Evolutionary conservation across 2,329 filamentous ascomycete species (phyloP), one percentile per base, ranked within the genome.

Genomic region (Apiospora saccharicola): DNA sequence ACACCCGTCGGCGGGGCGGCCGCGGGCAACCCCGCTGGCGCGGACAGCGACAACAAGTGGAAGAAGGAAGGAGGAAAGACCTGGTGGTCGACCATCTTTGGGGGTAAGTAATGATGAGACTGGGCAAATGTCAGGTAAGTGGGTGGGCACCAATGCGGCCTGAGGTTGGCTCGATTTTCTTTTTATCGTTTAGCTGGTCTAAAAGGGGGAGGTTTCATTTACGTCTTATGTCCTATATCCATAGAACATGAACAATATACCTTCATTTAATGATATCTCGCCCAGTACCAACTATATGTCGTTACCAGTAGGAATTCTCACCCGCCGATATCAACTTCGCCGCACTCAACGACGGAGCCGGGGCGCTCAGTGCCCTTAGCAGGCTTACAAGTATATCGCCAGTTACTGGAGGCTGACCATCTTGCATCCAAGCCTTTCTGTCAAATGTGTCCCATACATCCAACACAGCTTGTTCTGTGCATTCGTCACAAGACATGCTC

Each of bases 51-150:
- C 3, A 61, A 37, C 30, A 12, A 61, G 53, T 61, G 53, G 53
- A 61, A 61, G 53, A 61, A 37, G 53, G 53, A 61, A n/a, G 53
- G 53, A 10, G 53, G 53, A 12, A 61, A 61, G 53, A 37, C 53
- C 16, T 61, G 53, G 53, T 61, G 53, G 53, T 61, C 53, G 26
- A 22, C 34, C 26, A 34, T 61, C 26, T 61, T 61, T 22, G 6
- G 14, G 26, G 53, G 53, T 61, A 61, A 34, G 53, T 61, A 61
- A 34, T 19, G 4, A 14, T n/a, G 49, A 1, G 30, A 19, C 13
- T 5, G 12, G 30, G 53, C 8, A 37, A 5, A 13, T 10, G 10
- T 41, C 37, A 57, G 30, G 53, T 37, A 37, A 61, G 30, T 61
- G 16, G 53, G 53, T 3, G 53, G 53, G 37, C 8, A n/a, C 46